Base-by-base conservation (phyloP, 208 protist species). In the Phytomonas sp. region DNA sequence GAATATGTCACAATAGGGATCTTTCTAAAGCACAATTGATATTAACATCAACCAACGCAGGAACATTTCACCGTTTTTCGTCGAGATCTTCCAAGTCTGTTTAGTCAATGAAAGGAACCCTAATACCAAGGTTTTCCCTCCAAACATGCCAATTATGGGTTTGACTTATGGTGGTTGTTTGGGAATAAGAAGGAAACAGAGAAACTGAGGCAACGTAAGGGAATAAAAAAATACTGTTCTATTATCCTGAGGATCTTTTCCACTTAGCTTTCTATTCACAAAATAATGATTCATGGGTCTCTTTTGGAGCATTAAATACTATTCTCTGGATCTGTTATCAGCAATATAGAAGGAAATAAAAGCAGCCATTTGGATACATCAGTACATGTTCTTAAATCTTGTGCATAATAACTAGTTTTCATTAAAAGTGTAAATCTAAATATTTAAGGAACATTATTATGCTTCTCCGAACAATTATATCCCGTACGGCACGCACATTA, bases 331-430 rank as follows among this genome's bases (percentile, higher is more conserved):
- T 26, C 6, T 56, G 46, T 20, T 56, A 26, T 26, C 2, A 26
- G 23, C 20, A 56, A 20, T 26, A 11, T 26, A 2, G 20, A 56
- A 56, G 46, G 46, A 26, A 56, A 56, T 26, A 56, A 17, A 20
- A 8, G 13, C 51, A 33, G 28, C 15, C 46, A 51, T 67, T 56
- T 34, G 29, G 65, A 40, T 29, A 59, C 26, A 51, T 23, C 34
- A 40, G 23, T 67, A 36, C 53, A 63, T 32, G 8, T 67, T 46
- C 66, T 66, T 51, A 31, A 65, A 43, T 46, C 32, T 62, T 67
- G 46, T 66, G 72, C 70, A 70, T 15, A 37, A 53, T 68, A 76
- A 77, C 3, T 36, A 32, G 7, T 61, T 40, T 20, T 60, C 26
- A 40, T 60, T 34, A 30, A 51, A 68, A 29, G 33, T 34, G 20